Conservation (phyloP, 2,329 filamentous ascomycete species). For the Bipolaris victoriae region DNA sequence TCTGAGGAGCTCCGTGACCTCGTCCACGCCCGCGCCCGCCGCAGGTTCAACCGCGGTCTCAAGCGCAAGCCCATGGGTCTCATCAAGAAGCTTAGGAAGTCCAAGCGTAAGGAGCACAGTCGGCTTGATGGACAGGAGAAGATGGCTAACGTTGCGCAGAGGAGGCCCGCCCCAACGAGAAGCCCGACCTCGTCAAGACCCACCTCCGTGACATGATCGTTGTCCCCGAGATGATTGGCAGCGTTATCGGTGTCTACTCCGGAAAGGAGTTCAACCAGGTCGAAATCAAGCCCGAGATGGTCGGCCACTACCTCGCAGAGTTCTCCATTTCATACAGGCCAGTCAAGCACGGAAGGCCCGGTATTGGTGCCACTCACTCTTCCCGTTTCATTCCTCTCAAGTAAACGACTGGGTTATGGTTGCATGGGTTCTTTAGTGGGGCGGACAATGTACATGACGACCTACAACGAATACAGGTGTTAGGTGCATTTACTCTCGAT, state of each 20-base stretch:
- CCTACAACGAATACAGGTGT: conserved; percentile 49
- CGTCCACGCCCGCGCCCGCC: conserved; percentile 97
- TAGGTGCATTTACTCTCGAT: conserved; percentile 47
- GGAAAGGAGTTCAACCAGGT: conserved; percentile 99
- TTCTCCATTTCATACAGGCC: conserved; percentile 99
- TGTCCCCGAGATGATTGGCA: conserved; percentile 99
- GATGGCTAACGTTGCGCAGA: conserved; percentile 16
- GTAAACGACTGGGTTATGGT: conserved; percentile 63
- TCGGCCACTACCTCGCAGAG: conserved; percentile 98
- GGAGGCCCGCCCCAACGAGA: conserved; percentile 81
- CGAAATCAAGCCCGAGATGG: conserved; percentile 99
- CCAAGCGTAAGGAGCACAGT: conserved; percentile 49
- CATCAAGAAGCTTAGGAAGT: conserved; percentile 99
- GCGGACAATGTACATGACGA: conserved; percentile 50
- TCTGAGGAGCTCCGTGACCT: conserved; percentile 99
- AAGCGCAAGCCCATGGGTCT: conserved; percentile 99
- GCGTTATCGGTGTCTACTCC: conserved; percentile 98
- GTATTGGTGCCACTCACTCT: conserved; percentile 99
- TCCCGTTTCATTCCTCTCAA: conserved; percentile 99
- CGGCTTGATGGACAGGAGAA: background rate
- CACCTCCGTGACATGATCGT: conserved; percentile 99
- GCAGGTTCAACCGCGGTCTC: conserved; percentile 98
- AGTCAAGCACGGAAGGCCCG: conserved; percentile 99
- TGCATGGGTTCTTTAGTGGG: conserved; percentile 49
- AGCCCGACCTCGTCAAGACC: conserved; percentile 99